Percentiles rank a stretch among this genome's conserved stretches.
Conservation (phyloP, 2,329 filamentous ascomycete genomes). For the Talaromyces sp. region DNA sequence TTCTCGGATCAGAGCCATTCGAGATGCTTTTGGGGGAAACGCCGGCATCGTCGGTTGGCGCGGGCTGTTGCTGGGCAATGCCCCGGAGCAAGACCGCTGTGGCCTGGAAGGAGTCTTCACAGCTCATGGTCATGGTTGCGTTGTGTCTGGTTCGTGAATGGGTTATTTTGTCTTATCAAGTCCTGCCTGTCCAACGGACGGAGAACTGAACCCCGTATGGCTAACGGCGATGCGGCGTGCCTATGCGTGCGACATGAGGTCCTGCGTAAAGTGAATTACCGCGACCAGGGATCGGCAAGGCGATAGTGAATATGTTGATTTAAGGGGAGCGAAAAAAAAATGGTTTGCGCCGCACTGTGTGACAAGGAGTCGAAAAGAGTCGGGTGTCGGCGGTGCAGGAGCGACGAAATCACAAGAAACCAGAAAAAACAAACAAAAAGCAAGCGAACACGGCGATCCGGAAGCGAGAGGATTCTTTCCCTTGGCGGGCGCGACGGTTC, state of each 20-base stretch:
- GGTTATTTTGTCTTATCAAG: background rate
- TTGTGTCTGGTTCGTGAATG: background rate
- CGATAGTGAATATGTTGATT: background rate
- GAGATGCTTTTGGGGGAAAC: conserved; percentile 29
- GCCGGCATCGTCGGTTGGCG: conserved; percentile 24
- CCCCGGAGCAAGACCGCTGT: conserved; percentile 38
- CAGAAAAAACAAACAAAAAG: background rate
- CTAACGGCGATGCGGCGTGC: background rate
- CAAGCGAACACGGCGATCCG: background rate
- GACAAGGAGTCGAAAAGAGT: background rate
- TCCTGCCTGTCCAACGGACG: background rate
- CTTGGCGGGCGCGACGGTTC: background rate
- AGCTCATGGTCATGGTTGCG: conserved; percentile 33
- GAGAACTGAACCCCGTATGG: background rate
- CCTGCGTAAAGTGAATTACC: background rate
- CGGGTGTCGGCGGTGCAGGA: background rate
- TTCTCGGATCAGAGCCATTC: conserved; percentile 47
- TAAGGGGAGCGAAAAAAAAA: background rate
- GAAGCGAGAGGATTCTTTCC: background rate
- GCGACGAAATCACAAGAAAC: background rate
- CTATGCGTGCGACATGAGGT: conserved; percentile 9
- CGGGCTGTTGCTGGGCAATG: conserved; percentile 35
- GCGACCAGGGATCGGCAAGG: conserved; percentile 3
- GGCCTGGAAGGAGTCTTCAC: conserved; percentile 44
- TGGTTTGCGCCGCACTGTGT: background rate